These are phyloP conservation scores for Geotrichum siamense DNA, from an alignment of 1,139 yeast species.

Conservation along the genomic window DNA sequence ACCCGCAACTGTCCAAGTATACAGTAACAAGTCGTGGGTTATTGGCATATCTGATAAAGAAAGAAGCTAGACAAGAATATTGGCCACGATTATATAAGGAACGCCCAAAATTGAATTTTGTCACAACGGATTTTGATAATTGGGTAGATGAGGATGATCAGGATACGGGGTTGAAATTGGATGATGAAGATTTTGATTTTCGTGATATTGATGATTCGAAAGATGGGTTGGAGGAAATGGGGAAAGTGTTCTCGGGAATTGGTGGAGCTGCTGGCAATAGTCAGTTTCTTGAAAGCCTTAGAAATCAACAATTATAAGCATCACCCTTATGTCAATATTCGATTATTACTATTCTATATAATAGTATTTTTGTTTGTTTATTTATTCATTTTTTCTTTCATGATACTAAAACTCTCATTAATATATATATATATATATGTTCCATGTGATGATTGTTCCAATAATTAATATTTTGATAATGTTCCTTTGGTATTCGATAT, in stretches of 20 bases:
- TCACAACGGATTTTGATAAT: conserved; percentile 91
- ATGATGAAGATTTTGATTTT: conserved; percentile 33
- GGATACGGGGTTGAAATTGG: conserved; percentile 42
- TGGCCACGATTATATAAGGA: conserved; percentile 1
- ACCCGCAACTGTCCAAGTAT: conserved; percentile 52
- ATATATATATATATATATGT: too few species aligned
- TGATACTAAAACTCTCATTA: too few species aligned
- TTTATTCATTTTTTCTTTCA: too few species aligned
- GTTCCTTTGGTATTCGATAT: too few species aligned
- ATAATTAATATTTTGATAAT: too few species aligned
- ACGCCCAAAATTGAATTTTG: conserved; percentile 39
- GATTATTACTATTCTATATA: too few species aligned
- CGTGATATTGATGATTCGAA: background rate
- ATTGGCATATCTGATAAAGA: conserved; percentile 1
- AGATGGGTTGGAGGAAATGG: conserved; percentile 5
- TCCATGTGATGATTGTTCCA: too few species aligned
- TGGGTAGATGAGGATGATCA: conserved; percentile 98
- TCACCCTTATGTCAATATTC: too few species aligned
- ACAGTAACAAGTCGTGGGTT: conserved; percentile 66
- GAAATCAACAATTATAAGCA: conserved; percentile 3
- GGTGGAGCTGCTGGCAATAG: conserved; percentile 6
- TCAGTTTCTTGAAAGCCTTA: background rate
- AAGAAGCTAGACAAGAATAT: background rate
- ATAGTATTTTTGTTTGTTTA: too few species aligned
- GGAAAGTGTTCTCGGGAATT: conserved; percentile 7